A percentile compares a stretch with the other conserved stretches of the same genome.
These are phyloP conservation scores for Xenosphaeropsis pyriputrescens DNA, from an alignment of 2,329 filamentous ascomycete species.

Conservation along the genomic window DNA sequence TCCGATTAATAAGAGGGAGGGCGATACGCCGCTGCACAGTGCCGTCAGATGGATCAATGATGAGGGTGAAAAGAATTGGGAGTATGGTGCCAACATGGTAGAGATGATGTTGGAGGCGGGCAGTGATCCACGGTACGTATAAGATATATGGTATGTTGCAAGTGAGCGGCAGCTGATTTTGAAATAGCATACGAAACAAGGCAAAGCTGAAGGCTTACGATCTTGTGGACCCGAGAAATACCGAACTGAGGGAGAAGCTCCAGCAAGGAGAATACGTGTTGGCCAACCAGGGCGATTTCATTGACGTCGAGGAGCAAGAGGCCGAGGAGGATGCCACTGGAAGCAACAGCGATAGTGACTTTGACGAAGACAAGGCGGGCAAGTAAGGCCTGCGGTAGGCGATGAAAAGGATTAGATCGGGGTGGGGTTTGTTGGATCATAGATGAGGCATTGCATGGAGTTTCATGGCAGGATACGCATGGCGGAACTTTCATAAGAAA, in stretches of 20 bases:
- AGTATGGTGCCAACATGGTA: slow-evolving; percentile 51
- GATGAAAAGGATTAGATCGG: too few species aligned
- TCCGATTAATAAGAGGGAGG: slow-evolving; percentile 53
- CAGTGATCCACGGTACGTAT: slow-evolving; percentile 35
- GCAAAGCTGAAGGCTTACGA: slow-evolving; percentile 57
- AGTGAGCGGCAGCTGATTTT: neutral
- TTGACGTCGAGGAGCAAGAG: slow-evolving; percentile 17
- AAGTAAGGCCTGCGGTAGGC: too few species aligned
- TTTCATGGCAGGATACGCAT: too few species aligned
- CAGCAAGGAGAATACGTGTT: slow-evolving; percentile 55
- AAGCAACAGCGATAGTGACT: neutral
- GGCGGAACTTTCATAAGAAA: too few species aligned
- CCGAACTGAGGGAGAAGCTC: slow-evolving; percentile 44
- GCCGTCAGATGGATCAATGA: slow-evolving; percentile 65
- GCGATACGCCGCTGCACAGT: slow-evolving; percentile 68
- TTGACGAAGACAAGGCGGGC: neutral
- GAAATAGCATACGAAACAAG: slow-evolving; percentile 45
- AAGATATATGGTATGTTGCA: neutral
- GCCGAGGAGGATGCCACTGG: slow-evolving; percentile 1
- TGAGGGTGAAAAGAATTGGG: slow-evolving; percentile 45
- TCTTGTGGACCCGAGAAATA: slow-evolving; percentile 59
- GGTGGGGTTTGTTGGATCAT: too few species aligned
- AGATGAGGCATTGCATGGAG: too few species aligned
- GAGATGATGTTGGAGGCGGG: slow-evolving; percentile 76
- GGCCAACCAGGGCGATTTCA: slow-evolving; percentile 43